phyloP scores from a whole-genome alignment of 306 rosid species.

The Lagenaria siceraria region DNA sequence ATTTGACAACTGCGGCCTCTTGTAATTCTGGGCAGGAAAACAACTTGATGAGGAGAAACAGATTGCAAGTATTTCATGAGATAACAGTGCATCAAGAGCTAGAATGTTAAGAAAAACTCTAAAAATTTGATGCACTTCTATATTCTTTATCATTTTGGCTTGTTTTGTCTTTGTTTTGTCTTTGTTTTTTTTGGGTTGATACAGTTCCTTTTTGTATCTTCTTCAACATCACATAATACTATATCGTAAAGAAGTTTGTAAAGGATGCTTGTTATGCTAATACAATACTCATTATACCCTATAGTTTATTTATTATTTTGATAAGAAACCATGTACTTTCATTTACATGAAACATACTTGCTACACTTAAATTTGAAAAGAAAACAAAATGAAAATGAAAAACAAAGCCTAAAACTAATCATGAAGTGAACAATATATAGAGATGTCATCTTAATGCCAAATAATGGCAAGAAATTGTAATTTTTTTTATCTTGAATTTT shows the following conservation, averaged over 20 bases:
- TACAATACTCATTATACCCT: neutral
- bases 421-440: no score
- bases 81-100: conserved; percentile 30
- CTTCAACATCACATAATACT: neutral
- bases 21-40: neutral
- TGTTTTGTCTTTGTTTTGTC: neutral
- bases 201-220: neutral
- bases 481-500: no score
- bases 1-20: conserved; percentile 8
- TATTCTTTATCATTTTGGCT: neutral
- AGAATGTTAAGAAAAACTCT: neutral
- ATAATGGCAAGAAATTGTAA: no score
- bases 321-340: no score
- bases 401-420: no score
- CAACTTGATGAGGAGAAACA: neutral
- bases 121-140: neutral
- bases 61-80: conserved; percentile 47
- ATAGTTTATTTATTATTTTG: neutral
- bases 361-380: no score
- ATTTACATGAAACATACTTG: no score
- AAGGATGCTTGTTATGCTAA: neutral
- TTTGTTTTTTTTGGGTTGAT: neutral
- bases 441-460: no score
- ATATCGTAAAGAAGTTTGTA: neutral
- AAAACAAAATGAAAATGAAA: no score